Evolutionary conservation across 1,284 basidiomycete species (phyloP), one percentile per base, ranked within the genome.

Genomic region (Trametes sp.): DNA sequence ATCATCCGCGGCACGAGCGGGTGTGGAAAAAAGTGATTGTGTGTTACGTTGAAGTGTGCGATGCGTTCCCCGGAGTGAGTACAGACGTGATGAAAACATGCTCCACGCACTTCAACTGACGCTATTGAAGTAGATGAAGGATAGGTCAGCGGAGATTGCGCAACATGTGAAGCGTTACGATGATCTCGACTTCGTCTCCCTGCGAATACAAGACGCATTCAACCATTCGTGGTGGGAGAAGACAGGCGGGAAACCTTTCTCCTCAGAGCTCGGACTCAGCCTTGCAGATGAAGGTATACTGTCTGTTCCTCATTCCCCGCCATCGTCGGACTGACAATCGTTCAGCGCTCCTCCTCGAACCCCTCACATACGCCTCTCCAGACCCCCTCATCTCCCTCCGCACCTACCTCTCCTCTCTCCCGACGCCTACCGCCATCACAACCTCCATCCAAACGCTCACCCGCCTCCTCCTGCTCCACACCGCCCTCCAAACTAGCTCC

Each of bases 391-490:
- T 78, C 0, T 76, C 82, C 19, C 80, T 95, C 13, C 83, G 78
- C 29, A 72, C 77, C 10, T 91, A 91, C 66, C 82, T 96, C 2
- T 76, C 83, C 0, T 85, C 90, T 1, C 81, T 96, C 0, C 93
- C 95, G 0, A 91, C 93, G 0, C 84, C 88, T 33, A 94, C 94
- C 0, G 91, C 93, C 11, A 79, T 91, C 14, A 81, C 86, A 7
- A 83, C 82, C 31, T 82, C 90, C 0, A 80, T 92, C 31, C 82
- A 85, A 52, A 86, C 83, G 36, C 82, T 96, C 42, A 82, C 82
- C 54, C 87, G 91, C 23, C 75, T 93, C 19, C 80, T 96, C 11
- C 80, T 96, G n/a, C 77, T 89, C 4, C 80, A 90, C 65, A 87
- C 88, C 0, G 87, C 93, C 1, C 74, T 76, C 23, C 79, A 83